Evolutionary conservation across 192 early-diverging fungal species (phyloP).

Genomic region (Umbelopsis ramanniana): DNA sequence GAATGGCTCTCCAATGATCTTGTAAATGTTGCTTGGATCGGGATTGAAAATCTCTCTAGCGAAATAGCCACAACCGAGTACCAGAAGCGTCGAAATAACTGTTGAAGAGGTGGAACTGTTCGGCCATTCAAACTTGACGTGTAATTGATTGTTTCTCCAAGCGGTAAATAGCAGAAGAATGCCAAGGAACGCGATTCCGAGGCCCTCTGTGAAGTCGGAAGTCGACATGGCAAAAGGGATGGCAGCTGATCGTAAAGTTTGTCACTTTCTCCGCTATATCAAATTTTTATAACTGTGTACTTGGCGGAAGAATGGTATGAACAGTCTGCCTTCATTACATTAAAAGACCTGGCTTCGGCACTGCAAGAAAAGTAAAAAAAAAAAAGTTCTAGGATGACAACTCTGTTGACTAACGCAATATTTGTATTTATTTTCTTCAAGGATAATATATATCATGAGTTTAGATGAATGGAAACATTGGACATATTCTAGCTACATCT

Average conservation of each 20-base stretch:
- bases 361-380: too few species aligned
- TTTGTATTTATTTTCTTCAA: too few species aligned
- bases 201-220: neutral
- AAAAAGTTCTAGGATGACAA: too few species aligned
- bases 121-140: neutral
- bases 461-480: too few species aligned
- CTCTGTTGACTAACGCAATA: too few species aligned
- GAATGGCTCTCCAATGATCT: constrained; percentile 14
- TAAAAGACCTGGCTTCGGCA: too few species aligned
- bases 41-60: neutral
- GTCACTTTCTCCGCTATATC: too few species aligned
- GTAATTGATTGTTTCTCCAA: neutral
- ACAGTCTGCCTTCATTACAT: too few species aligned
- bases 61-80: neutral
- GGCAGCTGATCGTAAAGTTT: too few species aligned
- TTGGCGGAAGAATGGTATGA: too few species aligned
- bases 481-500: too few species aligned
- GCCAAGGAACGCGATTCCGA: neutral
- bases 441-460: neutral
- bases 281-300: neutral
- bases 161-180: neutral
- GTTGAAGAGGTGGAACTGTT: neutral
- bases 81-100: neutral
- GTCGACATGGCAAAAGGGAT: neutral
- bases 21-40: neutral